These are phyloP conservation scores for Hemisphaericaspora lyxosophila DNA, from an alignment of 1,139 yeast species.

Conservation along the genomic window DNA sequence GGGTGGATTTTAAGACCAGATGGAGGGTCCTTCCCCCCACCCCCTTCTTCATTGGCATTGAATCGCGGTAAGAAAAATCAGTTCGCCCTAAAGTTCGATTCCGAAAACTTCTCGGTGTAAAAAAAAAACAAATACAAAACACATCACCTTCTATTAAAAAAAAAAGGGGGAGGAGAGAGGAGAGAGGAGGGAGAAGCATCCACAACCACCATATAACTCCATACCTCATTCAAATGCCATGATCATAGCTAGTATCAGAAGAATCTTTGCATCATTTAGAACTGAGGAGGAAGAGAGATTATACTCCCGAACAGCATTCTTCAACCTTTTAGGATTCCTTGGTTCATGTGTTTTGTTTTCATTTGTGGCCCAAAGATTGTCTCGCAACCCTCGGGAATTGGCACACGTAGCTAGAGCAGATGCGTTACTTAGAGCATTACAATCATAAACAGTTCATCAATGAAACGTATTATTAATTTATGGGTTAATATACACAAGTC, in stretches of 20 bases:
- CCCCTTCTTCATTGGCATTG: too few relatives aligned
- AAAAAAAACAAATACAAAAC: too few relatives aligned
- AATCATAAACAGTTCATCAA: too few relatives aligned
- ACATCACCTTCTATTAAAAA: too few relatives aligned
- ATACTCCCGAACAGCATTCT: constrained; percentile 78
- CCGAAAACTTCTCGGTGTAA: too few relatives aligned
- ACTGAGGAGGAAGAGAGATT: constrained; percentile 82
- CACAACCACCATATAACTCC: background rate
- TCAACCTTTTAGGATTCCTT: constrained; percentile 74
- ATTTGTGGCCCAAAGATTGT: constrained; percentile 69
- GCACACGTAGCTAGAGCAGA: constrained; percentile 34
- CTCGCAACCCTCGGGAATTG: constrained; percentile 38
- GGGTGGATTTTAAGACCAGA: constrained; percentile 4
- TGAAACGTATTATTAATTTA: too few relatives aligned
- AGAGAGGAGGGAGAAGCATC: background rate
- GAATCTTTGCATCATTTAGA: constrained; percentile 78
- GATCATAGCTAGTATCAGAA: constrained; percentile 66
- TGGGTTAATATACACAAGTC: constrained; percentile 1
- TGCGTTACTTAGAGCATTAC: constrained; percentile 26
- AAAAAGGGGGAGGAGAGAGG: too few relatives aligned
- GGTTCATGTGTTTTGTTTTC: constrained; percentile 82
- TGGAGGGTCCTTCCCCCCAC: too few relatives aligned
- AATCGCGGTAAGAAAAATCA: background rate
- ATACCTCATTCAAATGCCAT: constrained; percentile 20
- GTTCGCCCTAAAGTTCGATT: background rate